phyloP scores from a whole-genome alignment of 345 rosid genomes.

The Capsella bursapastoris region DNA sequence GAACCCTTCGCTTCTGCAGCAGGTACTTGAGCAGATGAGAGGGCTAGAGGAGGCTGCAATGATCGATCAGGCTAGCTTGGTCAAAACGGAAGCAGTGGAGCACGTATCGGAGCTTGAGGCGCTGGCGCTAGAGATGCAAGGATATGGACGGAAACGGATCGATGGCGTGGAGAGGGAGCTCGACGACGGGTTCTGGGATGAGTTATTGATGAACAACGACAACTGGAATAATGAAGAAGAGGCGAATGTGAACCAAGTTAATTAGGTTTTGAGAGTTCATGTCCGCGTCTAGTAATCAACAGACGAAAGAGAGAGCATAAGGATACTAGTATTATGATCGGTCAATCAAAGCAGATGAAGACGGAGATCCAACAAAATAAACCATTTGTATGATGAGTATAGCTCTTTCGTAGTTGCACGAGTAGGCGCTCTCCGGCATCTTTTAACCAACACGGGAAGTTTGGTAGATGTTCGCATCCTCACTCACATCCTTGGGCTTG shows the following conservation, averaged over 20 bases:
- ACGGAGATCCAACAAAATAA: slow-evolving; percentile 13
- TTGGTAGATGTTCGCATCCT: slow-evolving; percentile 37
- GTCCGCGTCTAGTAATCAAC: slow-evolving; percentile 32
- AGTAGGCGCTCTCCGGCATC: slow-evolving; percentile 18
- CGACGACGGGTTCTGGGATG: slow-evolving; percentile 76
- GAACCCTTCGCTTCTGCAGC: slow-evolving; percentile 68
- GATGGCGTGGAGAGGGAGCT: slow-evolving; percentile 47
- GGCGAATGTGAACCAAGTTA: slow-evolving; percentile 58
- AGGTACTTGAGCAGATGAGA: slow-evolving; percentile 55
- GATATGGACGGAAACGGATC: slow-evolving; percentile 50
- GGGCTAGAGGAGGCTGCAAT: slow-evolving; percentile 58
- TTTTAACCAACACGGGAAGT: slow-evolving; percentile 37
- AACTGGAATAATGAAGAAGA: slow-evolving; percentile 43
- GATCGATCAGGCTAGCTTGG: slow-evolving; percentile 36
- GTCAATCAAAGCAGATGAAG: not conserved
- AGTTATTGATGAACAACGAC: slow-evolving; percentile 51
- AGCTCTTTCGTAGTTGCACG: slow-evolving; percentile 38
- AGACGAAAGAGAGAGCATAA: not conserved
- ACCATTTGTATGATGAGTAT: not conserved
- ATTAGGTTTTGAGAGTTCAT: slow-evolving; percentile 59
- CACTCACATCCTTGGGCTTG: slow-evolving; percentile 35
- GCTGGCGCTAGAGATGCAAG: slow-evolving; percentile 89
- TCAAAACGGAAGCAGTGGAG: slow-evolving; percentile 63
- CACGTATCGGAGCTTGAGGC: slow-evolving; percentile 78
- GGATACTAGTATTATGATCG: not conserved